These are phyloP conservation scores for Cordyceps cicadae DNA, from an alignment of 2,329 filamentous ascomycete species.

Conservation along the genomic window DNA sequence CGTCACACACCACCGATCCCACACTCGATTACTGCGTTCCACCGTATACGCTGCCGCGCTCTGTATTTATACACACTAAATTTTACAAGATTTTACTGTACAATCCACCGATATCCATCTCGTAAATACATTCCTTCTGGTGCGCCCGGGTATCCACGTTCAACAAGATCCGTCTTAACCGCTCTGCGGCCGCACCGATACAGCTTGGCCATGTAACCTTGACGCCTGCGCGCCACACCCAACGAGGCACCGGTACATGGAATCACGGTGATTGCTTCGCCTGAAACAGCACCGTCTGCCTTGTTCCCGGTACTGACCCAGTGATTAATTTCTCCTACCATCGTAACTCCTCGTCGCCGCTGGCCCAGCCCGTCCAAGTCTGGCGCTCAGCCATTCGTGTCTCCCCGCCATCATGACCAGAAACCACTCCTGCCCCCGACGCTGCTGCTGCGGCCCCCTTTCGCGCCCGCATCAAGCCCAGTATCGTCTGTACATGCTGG, in stretches of 20 bases:
- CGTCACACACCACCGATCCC: not conserved
- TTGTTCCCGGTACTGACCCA: not conserved
- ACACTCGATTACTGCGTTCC: not conserved
- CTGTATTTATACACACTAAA: not conserved
- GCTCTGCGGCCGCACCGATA: not conserved
- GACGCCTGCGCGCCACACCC: not conserved
- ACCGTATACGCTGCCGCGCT: not conserved
- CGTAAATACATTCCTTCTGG: not conserved
- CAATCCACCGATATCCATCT: not conserved
- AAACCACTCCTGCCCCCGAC: not conserved
- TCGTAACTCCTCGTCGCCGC: not conserved
- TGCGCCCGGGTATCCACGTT: not conserved
- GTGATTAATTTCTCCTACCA: not conserved
- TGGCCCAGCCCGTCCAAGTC: not conserved
- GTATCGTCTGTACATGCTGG: conserved; percentile 18
- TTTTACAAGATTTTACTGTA: conserved; percentile 1
- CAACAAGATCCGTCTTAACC: not conserved
- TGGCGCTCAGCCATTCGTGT: not conserved
- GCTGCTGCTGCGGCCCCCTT: not conserved
- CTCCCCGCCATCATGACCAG: not conserved
- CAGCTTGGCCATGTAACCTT: not conserved
- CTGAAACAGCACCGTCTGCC: conserved; percentile 2
- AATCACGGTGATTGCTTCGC: conserved; percentile 5
- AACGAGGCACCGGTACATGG: not conserved
- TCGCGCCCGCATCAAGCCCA: conserved; percentile 16